These are phyloP conservation scores for Prunus yedoensis DNA, from an alignment of 331 rosid genomes.

Conservation along the genomic window DNA sequence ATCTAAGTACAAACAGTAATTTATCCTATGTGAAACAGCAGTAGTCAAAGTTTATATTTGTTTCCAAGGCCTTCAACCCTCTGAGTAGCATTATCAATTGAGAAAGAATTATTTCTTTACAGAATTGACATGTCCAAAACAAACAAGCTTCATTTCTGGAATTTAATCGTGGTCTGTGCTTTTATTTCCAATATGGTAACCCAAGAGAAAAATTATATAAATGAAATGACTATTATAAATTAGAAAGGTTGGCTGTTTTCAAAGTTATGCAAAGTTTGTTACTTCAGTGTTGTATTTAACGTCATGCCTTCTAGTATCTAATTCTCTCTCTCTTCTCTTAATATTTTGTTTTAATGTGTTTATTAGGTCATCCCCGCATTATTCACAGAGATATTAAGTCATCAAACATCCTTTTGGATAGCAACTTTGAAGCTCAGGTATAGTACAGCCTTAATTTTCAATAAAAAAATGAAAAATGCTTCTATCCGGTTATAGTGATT, in stretches of 20 bases:
- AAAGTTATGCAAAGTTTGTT: neutral
- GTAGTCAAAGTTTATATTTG: neutral
- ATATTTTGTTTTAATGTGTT: conserved; percentile 25
- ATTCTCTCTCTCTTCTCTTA: conserved; percentile 5
- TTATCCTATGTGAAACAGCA: neutral
- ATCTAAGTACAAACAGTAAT: neutral
- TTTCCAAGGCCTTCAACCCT: neutral
- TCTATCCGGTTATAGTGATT: conserved; percentile 12
- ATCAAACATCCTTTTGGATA: conserved; percentile 89
- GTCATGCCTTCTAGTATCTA: too few relatives aligned
- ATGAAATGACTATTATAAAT: neutral
- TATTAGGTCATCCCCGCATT: conserved; percentile 97
- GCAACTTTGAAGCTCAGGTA: conserved; percentile 89
- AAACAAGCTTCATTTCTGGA: neutral
- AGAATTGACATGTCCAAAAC: neutral
- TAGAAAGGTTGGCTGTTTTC: neutral
- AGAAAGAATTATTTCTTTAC: neutral
- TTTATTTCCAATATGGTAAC: neutral
- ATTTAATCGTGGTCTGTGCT: neutral
- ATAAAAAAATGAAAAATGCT: neutral
- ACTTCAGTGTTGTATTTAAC: neutral
- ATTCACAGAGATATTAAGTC: conserved; percentile 98
- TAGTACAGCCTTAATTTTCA: conserved; percentile 18
- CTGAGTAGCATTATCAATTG: neutral
- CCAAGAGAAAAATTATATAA: neutral